Percentiles rank a stretch among this genome's conserved stretches.
Evolutionary conservation across 495 filamentous ascomycete species (phyloP).

Genomic region (Pyrenula massariospora): DNA sequence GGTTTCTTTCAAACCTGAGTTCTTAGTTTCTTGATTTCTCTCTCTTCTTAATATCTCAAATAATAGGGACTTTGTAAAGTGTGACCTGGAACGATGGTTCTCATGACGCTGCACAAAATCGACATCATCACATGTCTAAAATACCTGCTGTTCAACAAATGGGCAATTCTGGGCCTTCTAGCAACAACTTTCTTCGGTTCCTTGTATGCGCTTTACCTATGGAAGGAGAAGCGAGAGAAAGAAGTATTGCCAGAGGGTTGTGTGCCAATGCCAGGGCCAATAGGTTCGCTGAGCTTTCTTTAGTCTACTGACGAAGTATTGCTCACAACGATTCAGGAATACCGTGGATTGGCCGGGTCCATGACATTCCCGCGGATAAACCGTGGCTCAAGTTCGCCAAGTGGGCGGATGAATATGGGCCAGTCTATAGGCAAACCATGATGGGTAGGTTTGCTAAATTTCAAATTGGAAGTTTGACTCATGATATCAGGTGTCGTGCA

Average conservation of each 20-base stretch:
- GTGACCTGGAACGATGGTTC: too few species aligned
- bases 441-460: background rate
- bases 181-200: background rate
- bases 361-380: background rate
- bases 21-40: too few species aligned
- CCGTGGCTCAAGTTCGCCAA: slow-evolving; percentile 29
- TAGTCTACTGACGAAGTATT: background rate
- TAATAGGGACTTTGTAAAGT: too few species aligned
- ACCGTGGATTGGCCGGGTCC: background rate
- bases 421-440: slow-evolving; percentile 20
- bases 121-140: too few species aligned
- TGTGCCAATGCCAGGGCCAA: background rate
- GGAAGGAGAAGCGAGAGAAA: background rate
- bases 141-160: background rate
- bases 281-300: background rate
- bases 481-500: background rate
- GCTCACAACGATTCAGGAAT: background rate
- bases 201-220: background rate
- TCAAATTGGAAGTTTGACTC: background rate
- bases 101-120: too few species aligned
- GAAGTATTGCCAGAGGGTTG: background rate
- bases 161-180: background rate
- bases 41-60: background rate
- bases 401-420: slow-evolving; percentile 27
- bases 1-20: background rate